These are phyloP conservation scores for Curvularia eragrostidis DNA, from an alignment of 2,329 filamentous ascomycete species.

Conservation along the genomic window DNA sequence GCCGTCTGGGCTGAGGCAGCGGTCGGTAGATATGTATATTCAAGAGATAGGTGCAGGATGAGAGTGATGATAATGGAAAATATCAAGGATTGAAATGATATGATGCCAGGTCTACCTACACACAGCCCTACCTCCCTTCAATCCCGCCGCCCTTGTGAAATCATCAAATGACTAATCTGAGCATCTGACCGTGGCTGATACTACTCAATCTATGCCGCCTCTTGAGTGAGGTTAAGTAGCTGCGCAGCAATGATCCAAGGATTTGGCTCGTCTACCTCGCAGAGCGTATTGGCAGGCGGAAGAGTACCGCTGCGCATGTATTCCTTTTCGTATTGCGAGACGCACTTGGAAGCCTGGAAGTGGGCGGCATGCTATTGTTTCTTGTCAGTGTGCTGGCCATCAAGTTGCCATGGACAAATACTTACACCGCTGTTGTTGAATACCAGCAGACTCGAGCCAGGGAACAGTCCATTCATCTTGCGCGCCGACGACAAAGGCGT, in stretches of 20 bases:
- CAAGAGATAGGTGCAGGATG: not conserved
- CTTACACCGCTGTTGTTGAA: conserved; percentile 40
- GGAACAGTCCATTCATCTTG: conserved; percentile 39
- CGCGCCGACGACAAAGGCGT: conserved; percentile 57
- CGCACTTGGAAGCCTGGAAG: conserved; percentile 19
- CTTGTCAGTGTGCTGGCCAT: not conserved
- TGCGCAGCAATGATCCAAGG: conserved; percentile 16
- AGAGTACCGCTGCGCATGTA: conserved; percentile 25
- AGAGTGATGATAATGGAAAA: not conserved
- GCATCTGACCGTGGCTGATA: not conserved
- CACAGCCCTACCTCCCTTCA: not conserved
- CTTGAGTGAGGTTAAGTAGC: not conserved
- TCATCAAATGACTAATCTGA: not conserved
- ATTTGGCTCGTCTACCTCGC: conserved; percentile 27
- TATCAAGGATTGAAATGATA: not conserved
- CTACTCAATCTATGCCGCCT: not conserved
- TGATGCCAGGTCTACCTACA: not conserved
- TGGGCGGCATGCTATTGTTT: conserved; percentile 17
- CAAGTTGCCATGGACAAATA: not conserved
- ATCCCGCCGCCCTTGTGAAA: not conserved
- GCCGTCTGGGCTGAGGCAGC: conserved; percentile 7
- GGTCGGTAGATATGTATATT: not conserved
- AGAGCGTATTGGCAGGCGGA: conserved; percentile 17
- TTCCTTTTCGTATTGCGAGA: conserved; percentile 18
- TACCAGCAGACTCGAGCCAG: conserved; percentile 52